These are phyloP conservation scores for Bipolaris cookei DNA, from an alignment of 2,329 filamentous ascomycete genomes.

Conservation along the genomic window DNA sequence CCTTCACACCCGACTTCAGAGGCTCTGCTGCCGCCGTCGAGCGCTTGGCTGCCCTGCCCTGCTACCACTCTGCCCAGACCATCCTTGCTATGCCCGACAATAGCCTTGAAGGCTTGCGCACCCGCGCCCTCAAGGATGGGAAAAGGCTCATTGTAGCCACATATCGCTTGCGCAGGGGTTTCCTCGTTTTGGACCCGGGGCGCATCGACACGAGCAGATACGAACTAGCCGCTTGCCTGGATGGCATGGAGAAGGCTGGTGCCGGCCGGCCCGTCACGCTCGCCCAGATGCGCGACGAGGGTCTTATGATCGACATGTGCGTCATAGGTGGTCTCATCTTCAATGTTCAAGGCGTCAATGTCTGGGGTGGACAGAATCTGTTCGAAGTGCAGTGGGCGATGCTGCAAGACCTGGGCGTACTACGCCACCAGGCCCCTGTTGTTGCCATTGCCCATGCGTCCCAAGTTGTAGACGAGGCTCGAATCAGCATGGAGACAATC, in stretches of 20 bases:
- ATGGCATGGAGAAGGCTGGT: constrained; percentile 53
- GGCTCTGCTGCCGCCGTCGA: constrained; percentile 46
- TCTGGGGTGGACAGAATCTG: constrained; percentile 52
- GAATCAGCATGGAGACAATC: constrained; percentile 28
- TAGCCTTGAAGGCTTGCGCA: constrained; percentile 52
- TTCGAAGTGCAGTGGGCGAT: constrained; percentile 56
- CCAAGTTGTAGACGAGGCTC: constrained; percentile 49
- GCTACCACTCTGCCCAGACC: constrained; percentile 40
- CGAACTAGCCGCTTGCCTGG: constrained; percentile 49
- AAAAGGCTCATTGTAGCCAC: constrained; percentile 53
- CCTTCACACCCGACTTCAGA: constrained; percentile 54
- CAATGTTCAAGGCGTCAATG: constrained; percentile 47
- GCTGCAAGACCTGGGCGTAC: constrained; percentile 44
- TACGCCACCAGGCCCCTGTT: constrained; percentile 35
- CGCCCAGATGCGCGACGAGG: constrained; percentile 42
- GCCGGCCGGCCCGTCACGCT: constrained; percentile 47
- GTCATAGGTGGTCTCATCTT: constrained; percentile 52
- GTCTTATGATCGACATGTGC: constrained; percentile 45
- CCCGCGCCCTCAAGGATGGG: constrained; percentile 49
- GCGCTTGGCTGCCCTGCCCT: constrained; percentile 40
- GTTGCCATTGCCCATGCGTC: constrained; percentile 52
- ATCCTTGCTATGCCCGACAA: constrained; percentile 55
- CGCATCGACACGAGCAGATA: constrained; percentile 36
- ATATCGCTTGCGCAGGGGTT: constrained; percentile 52
- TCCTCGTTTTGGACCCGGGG: constrained; percentile 51